Conservation (phyloP, 1,139 yeast genomes). For the Yamadazyma oceani region DNA sequence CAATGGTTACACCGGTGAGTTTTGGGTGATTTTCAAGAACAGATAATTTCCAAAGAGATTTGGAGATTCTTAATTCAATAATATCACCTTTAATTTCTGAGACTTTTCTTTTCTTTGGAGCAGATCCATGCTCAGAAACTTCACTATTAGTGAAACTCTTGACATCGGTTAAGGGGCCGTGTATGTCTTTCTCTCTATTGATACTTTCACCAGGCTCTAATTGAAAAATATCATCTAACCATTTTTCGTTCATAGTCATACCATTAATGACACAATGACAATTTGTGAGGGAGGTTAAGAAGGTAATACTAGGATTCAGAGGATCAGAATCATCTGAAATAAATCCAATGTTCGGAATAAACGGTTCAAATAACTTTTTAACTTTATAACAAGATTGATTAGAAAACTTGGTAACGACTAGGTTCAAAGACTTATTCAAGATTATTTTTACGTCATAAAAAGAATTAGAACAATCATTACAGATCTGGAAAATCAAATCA, state of each 20-base stretch:
- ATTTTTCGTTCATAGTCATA: conserved; percentile 31
- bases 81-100: conserved; percentile 28
- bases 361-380: conserved; percentile 25
- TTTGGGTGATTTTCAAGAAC: conserved; percentile 11
- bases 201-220: not conserved
- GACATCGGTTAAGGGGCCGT: too few species aligned
- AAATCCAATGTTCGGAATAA: conserved; percentile 19
- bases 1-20: conserved; percentile 12
- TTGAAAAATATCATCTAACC: conserved; percentile 32
- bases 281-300: conserved; percentile 28
- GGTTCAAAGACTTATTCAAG: conserved; percentile 26
- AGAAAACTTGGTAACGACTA: conserved; percentile 28
- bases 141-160: conserved; percentile 1
- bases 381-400: conserved; percentile 26
- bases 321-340: conserved; percentile 20
- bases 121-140: conserved; percentile 1
- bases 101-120: conserved; percentile 17
- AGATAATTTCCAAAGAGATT: conserved; percentile 32
- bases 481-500: conserved; percentile 57
- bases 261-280: conserved; percentile 38
- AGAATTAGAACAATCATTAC: conserved; percentile 20
- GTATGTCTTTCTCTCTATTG: too few species aligned
- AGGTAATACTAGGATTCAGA: conserved; percentile 19
- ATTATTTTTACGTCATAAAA: conserved; percentile 28
- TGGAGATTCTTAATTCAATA: conserved; percentile 32